Percentiles rank a stretch among this genome's conserved stretches.
These are phyloP conservation scores for Plasmodiophora brassicae DNA, from an alignment of 208 protist species.

Conservation along the genomic window DNA sequence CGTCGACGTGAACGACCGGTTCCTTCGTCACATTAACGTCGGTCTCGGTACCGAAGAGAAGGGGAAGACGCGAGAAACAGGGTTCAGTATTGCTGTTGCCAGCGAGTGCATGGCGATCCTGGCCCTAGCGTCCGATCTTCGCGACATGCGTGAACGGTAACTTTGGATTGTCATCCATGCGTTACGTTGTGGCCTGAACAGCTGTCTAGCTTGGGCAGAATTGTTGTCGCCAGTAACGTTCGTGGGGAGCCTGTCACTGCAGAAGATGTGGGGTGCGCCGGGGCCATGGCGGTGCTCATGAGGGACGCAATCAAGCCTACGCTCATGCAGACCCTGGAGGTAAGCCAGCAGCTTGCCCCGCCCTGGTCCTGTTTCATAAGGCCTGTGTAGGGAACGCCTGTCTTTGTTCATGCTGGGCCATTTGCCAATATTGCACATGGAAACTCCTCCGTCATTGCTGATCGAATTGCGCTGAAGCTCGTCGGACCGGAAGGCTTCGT, in stretches of 20 bases:
- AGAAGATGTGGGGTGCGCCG: conserved; percentile 40
- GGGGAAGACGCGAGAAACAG: conserved; percentile 39
- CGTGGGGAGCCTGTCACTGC: no score
- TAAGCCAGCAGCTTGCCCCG: no score
- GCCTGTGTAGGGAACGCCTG: no score
- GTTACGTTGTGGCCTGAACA: no score
- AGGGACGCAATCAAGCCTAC: conserved; percentile 54
- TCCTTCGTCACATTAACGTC: conserved; percentile 87
- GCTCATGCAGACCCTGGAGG: conserved; percentile 79
- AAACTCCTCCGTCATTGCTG: conserved; percentile 91
- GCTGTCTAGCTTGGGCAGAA: no score
- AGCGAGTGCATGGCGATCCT: conserved; percentile 96
- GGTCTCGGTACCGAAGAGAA: conserved; percentile 76
- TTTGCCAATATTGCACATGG: conserved; percentile 98
- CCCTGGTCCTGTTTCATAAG: no score
- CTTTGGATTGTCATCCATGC: conserved; percentile 50
- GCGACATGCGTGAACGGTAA: conserved; percentile 82
- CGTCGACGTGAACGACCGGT: conserved; percentile 90
- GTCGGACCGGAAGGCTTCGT: conserved; percentile 79
- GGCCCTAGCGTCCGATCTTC: conserved; percentile 79
- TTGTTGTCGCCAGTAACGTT: no score
- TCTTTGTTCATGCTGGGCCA: conserved; percentile 91
- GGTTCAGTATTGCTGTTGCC: conserved; percentile 92
- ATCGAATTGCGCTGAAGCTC: conserved; percentile 84
- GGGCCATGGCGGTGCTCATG: conserved; percentile 55